A percentile compares a stretch with the other conserved stretches of the same genome.
phyloP scores from a whole-genome alignment of 306 rosid species.

The Corylus heterophylla region DNA sequence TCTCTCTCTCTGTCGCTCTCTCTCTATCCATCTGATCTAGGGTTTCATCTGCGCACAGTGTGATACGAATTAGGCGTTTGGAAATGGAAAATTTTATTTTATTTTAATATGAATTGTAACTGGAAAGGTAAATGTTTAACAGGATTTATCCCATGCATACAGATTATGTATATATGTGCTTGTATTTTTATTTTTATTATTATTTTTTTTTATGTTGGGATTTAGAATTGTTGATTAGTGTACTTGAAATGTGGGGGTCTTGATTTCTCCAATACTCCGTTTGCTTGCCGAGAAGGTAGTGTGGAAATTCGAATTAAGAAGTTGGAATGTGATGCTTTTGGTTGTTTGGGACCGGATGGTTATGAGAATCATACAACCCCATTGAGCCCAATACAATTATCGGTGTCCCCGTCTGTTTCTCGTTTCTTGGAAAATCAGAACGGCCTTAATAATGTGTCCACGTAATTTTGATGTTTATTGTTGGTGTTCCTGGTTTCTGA shows the following conservation, averaged over 20 bases:
- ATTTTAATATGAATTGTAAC: neutral
- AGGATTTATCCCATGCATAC: neutral
- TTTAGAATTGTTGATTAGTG: neutral
- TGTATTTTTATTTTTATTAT: neutral
- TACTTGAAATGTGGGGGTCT: neutral
- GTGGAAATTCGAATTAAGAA: neutral
- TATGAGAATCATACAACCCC: neutral
- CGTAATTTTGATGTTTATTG: neutral
- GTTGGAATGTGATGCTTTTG: neutral
- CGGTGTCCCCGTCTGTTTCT: too few relatives aligned
- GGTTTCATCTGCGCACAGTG: slow-evolving; percentile 16
- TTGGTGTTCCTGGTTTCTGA: neutral
- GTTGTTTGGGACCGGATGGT: neutral
- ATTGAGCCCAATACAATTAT: neutral
- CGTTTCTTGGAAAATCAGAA: too few relatives aligned
- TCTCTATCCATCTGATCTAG: slow-evolving; percentile 44
- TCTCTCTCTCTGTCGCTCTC: neutral
- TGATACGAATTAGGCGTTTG: neutral
- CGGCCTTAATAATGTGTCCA: neutral
- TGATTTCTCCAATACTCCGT: neutral
- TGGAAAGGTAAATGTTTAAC: neutral
- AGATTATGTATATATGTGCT: neutral
- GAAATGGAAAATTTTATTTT: neutral
- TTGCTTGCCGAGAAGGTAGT: neutral
- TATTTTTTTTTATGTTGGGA: neutral